Evolutionary conservation across 129 eudicot species (phyloP).

Genomic region (Lactuca sativa): DNA sequence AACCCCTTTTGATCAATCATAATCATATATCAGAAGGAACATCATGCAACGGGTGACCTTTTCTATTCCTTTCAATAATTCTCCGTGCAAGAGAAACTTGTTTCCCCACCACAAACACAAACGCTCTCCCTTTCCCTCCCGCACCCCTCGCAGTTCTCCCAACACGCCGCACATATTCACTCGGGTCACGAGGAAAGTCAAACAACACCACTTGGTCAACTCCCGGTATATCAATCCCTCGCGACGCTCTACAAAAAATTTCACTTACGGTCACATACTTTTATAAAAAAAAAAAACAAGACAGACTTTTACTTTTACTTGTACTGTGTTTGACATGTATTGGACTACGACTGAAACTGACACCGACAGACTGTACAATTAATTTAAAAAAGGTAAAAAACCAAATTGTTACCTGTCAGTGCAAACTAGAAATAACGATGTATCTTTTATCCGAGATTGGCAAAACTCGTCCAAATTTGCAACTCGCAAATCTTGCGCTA

Average conservation of each 20-base stretch:
- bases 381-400: not conserved
- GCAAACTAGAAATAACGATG: slow-evolving; percentile 79
- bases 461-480: slow-evolving; percentile 85
- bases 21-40: slow-evolving; percentile 65
- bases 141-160: slow-evolving; percentile 99
- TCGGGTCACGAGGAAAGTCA: slow-evolving; percentile 98
- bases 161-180: slow-evolving; percentile 96
- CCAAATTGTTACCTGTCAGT: slow-evolving; percentile 67
- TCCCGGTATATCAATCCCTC: slow-evolving; percentile 88
- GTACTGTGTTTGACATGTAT: not conserved
- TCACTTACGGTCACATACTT: not conserved
- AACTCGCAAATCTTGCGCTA: slow-evolving; percentile 71
- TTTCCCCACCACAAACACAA: slow-evolving; percentile 87
- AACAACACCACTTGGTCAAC: slow-evolving; percentile 89
- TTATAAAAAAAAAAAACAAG: not conserved
- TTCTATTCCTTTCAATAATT: slow-evolving; percentile 74
- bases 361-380: no score
- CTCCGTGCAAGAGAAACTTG: slow-evolving; percentile 91
- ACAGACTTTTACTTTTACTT: no score
- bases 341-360: not conserved
- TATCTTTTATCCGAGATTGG: slow-evolving; percentile 33
- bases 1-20: no score
- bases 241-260: slow-evolving; percentile 65
- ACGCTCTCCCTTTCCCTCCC: slow-evolving; percentile 85
- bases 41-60: slow-evolving; percentile 91